These are phyloP conservation scores for Fusarium multiceps DNA, from an alignment of 2,329 filamentous ascomycete species.

Conservation along the genomic window DNA sequence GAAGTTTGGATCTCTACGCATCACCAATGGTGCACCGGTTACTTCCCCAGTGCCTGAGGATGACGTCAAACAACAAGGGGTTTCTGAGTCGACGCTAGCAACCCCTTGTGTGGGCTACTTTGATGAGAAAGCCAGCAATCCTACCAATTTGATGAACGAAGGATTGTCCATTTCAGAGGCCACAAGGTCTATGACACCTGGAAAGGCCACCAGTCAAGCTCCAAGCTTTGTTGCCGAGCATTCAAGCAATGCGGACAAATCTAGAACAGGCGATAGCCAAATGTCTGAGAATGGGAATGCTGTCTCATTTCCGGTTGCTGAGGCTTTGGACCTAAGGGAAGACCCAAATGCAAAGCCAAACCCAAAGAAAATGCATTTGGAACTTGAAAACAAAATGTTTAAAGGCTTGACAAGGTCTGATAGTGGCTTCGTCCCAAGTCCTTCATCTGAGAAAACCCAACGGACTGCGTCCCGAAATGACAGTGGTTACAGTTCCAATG, in stretches of 20 bases:
- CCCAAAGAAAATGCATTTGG: constrained; percentile 26
- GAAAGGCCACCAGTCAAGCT: constrained; percentile 6
- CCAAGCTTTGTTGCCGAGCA: constrained; percentile 13
- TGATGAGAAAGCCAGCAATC: constrained; percentile 13
- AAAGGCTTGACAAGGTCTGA: constrained; percentile 51
- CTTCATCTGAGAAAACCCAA: constrained; percentile 55
- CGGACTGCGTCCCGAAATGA: constrained; percentile 67
- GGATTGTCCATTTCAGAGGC: constrained; percentile 2
- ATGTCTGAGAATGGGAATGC: constrained; percentile 38
- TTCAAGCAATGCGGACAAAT: constrained; percentile 13
- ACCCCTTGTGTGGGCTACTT: constrained; percentile 19
- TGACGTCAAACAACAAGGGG: constrained; percentile 16
- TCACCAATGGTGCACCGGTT: constrained; percentile 68
- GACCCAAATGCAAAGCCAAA: constrained; percentile 59
- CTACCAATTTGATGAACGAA: constrained; percentile 4
- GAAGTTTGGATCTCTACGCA: constrained; percentile 70
- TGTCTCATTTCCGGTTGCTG: constrained; percentile 51
- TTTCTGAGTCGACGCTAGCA: constrained; percentile 10
- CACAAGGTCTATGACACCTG: background rate
- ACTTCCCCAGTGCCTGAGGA: constrained; percentile 54
- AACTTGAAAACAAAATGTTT: constrained; percentile 40
- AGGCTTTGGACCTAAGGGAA: constrained; percentile 55
- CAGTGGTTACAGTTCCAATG: constrained; percentile 71
- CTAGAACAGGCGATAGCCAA: constrained; percentile 31
- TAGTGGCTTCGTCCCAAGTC: constrained; percentile 62